A percentile compares a stretch with the other conserved stretches of the same genome.
Evolutionary conservation across 331 rosid genomes (phyloP).

Genomic region (Spiraea crenata): DNA sequence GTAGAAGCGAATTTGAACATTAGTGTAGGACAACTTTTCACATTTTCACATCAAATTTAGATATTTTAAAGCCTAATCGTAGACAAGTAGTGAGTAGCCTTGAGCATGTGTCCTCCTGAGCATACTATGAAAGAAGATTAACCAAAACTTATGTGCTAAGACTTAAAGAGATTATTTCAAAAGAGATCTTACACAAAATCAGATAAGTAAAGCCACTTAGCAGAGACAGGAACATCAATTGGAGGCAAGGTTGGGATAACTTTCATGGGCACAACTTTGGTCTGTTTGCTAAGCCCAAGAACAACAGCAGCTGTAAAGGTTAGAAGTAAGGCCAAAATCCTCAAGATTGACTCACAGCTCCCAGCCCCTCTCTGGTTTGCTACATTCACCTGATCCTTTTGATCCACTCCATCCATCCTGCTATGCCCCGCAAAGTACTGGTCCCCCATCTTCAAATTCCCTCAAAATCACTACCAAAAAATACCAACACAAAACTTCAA

Average conservation of each 20-base stretch:
- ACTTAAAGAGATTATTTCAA: background rate
- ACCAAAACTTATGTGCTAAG: no score
- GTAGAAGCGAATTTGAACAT: no score
- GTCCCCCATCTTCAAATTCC: constrained; percentile 27
- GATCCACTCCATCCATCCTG: constrained; percentile 28
- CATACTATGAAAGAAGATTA: no score
- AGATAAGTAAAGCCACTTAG: constrained; percentile 69
- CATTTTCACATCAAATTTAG: no score
- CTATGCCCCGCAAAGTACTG: constrained; percentile 13
- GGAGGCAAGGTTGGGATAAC: constrained; percentile 42
- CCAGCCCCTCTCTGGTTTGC: constrained; percentile 18
- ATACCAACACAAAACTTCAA: background rate
- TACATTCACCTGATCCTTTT: constrained; percentile 2
- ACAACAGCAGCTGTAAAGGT: constrained; percentile 52
- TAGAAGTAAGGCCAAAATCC: constrained; percentile 47
- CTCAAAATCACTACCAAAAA: background rate
- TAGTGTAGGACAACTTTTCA: no score
- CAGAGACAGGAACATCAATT: constrained; percentile 40
- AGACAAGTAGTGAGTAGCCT: no score
- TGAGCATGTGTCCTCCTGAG: no score
- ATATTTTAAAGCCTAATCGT: no score
- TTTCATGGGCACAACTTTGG: constrained; percentile 39
- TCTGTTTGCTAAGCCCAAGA: constrained; percentile 46
- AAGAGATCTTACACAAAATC: constrained; percentile 50
- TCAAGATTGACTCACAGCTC: constrained; percentile 34